phyloP scores from a whole-genome alignment of 495 filamentous ascomycete species.

The Podospora didyma region DNA sequence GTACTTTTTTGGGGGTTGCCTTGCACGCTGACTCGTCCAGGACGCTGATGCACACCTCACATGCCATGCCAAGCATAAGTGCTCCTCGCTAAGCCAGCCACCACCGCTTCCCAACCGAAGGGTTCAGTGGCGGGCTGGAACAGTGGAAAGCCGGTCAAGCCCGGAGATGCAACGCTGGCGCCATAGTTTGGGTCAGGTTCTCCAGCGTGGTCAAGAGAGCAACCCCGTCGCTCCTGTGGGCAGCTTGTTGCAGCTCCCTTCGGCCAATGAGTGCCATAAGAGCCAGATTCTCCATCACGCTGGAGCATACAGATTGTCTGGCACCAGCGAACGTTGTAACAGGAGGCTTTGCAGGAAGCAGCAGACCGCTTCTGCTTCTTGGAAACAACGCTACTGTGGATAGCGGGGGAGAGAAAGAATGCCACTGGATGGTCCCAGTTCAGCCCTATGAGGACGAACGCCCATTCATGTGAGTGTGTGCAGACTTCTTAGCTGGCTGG shows the following conservation, averaged over 20 bases:
- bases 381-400: neutral
- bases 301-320: too few relatives aligned
- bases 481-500: neutral
- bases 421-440: neutral
- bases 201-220: neutral
- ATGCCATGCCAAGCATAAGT: neutral
- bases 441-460: conserved; percentile 13
- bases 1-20: neutral
- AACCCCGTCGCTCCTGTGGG: neutral
- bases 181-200: neutral
- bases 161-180: conserved; percentile 2
- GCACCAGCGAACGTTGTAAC: too few relatives aligned
- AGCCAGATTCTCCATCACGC: neutral
- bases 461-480: neutral
- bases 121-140: conserved; percentile 7
- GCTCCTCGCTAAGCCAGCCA: neutral
- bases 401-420: neutral
- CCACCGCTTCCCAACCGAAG: conserved; percentile 3
- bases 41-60: neutral
- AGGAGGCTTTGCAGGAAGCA: too few relatives aligned
- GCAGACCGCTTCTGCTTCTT: neutral
- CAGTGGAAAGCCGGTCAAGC: neutral
- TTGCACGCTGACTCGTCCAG: neutral
- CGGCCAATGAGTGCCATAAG: neutral
- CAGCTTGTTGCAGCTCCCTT: too few relatives aligned